Evolutionary conservation across 2,329 filamentous ascomycete genomes (phyloP), one percentile per base, ranked within the genome.

Genomic region (Xylaria sp.): DNA sequence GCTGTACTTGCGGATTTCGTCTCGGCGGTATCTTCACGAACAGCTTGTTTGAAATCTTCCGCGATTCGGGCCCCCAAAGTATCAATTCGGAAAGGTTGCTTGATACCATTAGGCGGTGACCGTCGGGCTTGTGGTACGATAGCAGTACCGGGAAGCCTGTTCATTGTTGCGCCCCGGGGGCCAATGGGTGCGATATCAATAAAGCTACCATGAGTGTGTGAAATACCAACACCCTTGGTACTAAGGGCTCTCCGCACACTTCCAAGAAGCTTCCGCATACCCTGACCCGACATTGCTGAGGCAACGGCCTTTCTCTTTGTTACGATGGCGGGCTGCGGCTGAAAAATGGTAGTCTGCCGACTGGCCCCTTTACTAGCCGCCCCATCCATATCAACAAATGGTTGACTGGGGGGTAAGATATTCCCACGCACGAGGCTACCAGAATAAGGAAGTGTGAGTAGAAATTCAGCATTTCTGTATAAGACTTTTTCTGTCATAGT

Each of bases 401-500:
- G 89, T 69, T 96, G 92, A 0, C 88, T 89, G 1, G 95, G 96
- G 17, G 94, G 93, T 69, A 97, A 88, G 6, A 97, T 78, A 67
- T 94, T 93, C 15, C 96, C 96, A 59, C 95, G 89, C 23, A 98
- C 94, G 44, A 99, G 87, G 72, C 92, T 95, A 10, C 94, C 93
- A 4, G 91, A 90, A 75, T 93, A 91, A 13, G 91, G 89, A 26
- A 90, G 83, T 10, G 89, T 85, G 71, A 90, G 85, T 15, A 89
- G 80, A 17, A 90, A 80, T 66, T 90, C 88, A 3, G 84, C 82
- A 26, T 87, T 87, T 70, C 86, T 87, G 70, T 84, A 83, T 2
- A 84, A 77, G 4, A 84, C 77, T 67, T 83, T 86, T 54, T 88
- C 86, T 3, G 82, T 79, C 13, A 79, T 67, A 6, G 80, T 79